Evolutionary conservation across 2,329 filamentous ascomycete genomes (phyloP).

Genomic region (Thelonectria discophora): DNA sequence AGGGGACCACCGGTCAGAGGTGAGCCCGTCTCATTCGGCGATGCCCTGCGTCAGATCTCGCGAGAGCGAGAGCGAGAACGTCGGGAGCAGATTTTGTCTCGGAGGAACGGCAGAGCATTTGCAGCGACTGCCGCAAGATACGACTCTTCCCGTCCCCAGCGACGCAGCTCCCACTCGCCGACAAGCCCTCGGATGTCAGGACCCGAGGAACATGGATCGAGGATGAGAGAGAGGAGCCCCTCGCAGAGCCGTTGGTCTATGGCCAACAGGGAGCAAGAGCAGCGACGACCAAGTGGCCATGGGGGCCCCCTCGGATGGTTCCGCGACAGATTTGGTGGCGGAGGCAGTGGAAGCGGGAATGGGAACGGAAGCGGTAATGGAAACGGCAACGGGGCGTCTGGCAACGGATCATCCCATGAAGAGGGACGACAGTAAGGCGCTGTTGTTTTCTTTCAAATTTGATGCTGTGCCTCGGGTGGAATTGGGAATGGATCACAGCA

Average conservation of each 20-base stretch:
- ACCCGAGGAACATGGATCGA: slow-evolving; percentile 44
- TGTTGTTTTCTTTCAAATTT: slow-evolving; percentile 21
- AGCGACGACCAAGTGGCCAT: slow-evolving; percentile 45
- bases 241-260: slow-evolving; percentile 46
- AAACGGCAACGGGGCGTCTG: slow-evolving; percentile 38
- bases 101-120: not conserved
- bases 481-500: slow-evolving; percentile 3
- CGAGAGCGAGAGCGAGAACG: slow-evolving; percentile 40
- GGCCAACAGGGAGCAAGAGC: slow-evolving; percentile 39
- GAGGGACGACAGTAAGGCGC: slow-evolving; percentile 41
- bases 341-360: slow-evolving; percentile 25
- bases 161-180: slow-evolving; percentile 52
- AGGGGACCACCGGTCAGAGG: slow-evolving; percentile 34
- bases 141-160: slow-evolving; percentile 47
- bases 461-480: not conserved
- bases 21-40: slow-evolving; percentile 44
- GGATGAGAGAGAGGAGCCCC: slow-evolving; percentile 52
- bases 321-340: slow-evolving; percentile 51
- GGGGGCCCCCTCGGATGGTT: slow-evolving; percentile 55
- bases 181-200: slow-evolving; percentile 46
- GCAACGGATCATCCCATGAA: slow-evolving; percentile 43
- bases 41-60: slow-evolving; percentile 44
- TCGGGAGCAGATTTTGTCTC: slow-evolving; percentile 5
- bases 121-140: slow-evolving; percentile 42
- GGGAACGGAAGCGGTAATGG: slow-evolving; percentile 29